Evolutionary conservation across 1,284 basidiomycete species (phyloP).

Genomic region (Peniophora sp.): DNA sequence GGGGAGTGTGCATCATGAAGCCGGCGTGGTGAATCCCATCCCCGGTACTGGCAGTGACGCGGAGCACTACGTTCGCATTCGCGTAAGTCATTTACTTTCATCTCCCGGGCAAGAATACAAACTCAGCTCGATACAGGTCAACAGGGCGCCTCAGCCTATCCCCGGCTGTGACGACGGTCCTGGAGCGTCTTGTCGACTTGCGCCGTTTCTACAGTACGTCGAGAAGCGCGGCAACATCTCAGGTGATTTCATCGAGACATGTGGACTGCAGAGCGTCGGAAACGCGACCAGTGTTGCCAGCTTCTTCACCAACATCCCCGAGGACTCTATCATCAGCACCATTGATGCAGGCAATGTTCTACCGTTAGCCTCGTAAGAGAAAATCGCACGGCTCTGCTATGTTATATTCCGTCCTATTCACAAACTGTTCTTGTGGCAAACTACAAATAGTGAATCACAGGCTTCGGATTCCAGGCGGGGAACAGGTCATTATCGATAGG

Average conservation of each 20-base stretch:
- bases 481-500: conserved; percentile 8
- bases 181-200: conserved; percentile 26
- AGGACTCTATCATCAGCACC: neutral
- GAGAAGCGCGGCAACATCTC: conserved; percentile 16
- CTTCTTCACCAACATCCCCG: conserved; percentile 15
- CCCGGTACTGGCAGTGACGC: conserved; percentile 10
- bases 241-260: conserved; percentile 29
- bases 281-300: conserved; percentile 22
- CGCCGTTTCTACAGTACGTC: conserved; percentile 23
- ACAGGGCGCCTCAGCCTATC: conserved; percentile 30
- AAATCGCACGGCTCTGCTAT: too few species aligned
- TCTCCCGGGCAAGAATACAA: neutral
- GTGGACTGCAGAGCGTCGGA: conserved; percentile 23
- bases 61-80: conserved; percentile 25
- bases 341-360: neutral
- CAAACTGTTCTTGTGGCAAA: too few species aligned
- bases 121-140: conserved; percentile 18
- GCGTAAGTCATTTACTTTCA: conserved; percentile 14
- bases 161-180: conserved; percentile 30
- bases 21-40: conserved; percentile 8
- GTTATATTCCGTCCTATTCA: too few species aligned
- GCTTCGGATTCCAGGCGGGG: conserved; percentile 13
- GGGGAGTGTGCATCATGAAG: conserved; percentile 13
- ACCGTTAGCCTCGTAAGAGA: neutral
- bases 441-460: too few species aligned